phyloP scores from a whole-genome alignment of 306 rosid species.

The Sophora flavescens region DNA sequence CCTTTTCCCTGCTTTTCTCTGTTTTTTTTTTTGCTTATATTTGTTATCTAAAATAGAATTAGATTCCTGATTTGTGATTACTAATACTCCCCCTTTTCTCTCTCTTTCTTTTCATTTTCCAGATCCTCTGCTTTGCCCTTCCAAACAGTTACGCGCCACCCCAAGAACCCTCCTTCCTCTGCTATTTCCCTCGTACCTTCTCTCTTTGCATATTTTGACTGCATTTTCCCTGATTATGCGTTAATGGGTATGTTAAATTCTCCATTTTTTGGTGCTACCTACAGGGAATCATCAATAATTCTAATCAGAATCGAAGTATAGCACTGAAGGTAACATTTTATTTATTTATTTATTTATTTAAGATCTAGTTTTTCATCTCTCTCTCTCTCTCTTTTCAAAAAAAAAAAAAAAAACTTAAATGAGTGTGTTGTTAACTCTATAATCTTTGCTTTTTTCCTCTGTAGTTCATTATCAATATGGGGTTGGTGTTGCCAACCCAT shows the following conservation, averaged over 20 bases:
- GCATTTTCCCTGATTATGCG: background rate
- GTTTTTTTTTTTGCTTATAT: no score
- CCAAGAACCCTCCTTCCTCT: constrained; percentile 43
- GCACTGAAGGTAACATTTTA: constrained; percentile 76
- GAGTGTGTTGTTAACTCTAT: background rate
- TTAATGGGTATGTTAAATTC: constrained; percentile 17
- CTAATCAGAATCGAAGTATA: constrained; percentile 59
- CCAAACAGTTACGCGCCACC: constrained; percentile 52
- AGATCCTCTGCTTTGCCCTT: constrained; percentile 66
- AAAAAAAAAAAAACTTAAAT: no score
- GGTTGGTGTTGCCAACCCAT: background rate
- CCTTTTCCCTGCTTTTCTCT: background rate
- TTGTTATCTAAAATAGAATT: background rate
- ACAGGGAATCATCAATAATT: constrained; percentile 56
- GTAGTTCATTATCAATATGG: background rate
- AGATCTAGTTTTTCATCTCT: constrained; percentile 7
- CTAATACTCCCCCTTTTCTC: background rate
- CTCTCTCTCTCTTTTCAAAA: no score
- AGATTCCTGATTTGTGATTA: background rate
- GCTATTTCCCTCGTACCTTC: constrained; percentile 53
- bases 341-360: background rate
- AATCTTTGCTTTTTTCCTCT: no score
- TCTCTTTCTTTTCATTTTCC: constrained; percentile 42
- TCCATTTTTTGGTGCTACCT: background rate
- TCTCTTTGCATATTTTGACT: background rate